These are phyloP conservation scores for Irpex sp. DNA, from an alignment of 1,284 basidiomycete species.

Conservation along the genomic window DNA sequence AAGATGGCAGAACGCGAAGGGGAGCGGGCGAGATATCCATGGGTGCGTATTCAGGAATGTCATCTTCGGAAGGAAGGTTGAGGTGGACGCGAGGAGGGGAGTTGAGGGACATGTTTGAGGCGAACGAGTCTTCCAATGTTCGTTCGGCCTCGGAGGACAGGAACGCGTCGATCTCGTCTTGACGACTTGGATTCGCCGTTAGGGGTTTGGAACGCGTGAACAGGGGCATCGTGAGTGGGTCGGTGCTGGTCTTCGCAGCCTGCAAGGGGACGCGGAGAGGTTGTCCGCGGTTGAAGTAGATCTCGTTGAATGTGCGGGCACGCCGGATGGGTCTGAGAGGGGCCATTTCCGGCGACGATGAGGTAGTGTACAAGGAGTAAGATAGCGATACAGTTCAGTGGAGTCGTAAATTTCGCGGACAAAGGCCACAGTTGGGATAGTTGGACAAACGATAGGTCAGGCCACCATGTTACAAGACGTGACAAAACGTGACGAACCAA, in stretches of 20 bases:
- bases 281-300: background rate
- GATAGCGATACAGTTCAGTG: slow-evolving; percentile 6
- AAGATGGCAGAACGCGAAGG: slow-evolving; percentile 28
- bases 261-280: background rate
- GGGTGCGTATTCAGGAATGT: slow-evolving; percentile 42
- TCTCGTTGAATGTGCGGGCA: slow-evolving; percentile 6
- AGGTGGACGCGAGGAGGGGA: slow-evolving; percentile 50
- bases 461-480: background rate
- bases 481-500: slow-evolving; percentile 5
- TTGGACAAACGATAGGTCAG: slow-evolving; percentile 3
- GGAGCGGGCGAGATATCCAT: slow-evolving; percentile 80
- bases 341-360: slow-evolving; percentile 35
- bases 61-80: slow-evolving; percentile 36
- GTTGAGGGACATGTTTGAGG: slow-evolving; percentile 73
- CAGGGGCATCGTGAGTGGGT: slow-evolving; percentile 6
- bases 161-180: slow-evolving; percentile 62
- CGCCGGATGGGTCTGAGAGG: slow-evolving; percentile 34
- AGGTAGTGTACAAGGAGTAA: slow-evolving; percentile 11
- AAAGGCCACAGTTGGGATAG: background rate
- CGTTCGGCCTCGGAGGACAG: slow-evolving; percentile 64
- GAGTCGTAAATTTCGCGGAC: background rate
- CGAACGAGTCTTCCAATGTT: slow-evolving; percentile 73
- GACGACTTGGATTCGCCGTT: slow-evolving; percentile 47
- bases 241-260: background rate
- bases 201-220: slow-evolving; percentile 38